Base-by-base conservation (phyloP, 495 filamentous ascomycete genomes). In the Trichoderma parareesei region DNA sequence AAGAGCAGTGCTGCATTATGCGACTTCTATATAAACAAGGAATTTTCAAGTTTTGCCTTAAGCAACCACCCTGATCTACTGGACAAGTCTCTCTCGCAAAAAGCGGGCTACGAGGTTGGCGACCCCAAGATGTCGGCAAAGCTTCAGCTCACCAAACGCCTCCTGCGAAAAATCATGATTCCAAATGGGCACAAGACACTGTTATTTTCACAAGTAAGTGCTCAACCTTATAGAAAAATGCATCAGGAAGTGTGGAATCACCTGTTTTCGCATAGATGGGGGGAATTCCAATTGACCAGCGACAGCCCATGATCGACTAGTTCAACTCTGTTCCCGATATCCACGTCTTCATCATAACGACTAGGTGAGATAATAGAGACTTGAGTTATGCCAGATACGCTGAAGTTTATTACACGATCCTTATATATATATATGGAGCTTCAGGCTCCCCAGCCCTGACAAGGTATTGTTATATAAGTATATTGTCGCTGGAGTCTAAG, bases 41-140 rank as follows among this genome's bases (percentile, higher is more conserved):
- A n/a, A n/a, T n/a, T n/a, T n/a, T n/a, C n/a, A n/a, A n/a, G n/a
- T n/a, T n/a, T n/a, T n/a, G n/a, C n/a, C n/a, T n/a, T n/a, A n/a
- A n/a, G 94, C 77, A 98, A 98, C 70, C 94, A 98, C 69, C 93
- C 94, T 1, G 93, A 98, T 73, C 79, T 98, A 4, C 77, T 86
- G 4, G 86, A 92, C 64, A 88, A 90, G 48, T 65, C 60, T 40
- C 69, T 87, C 40, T 85, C 82, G 37, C 71, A 74, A n/a, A 85
- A 88, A 63, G 66, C 78, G 0, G 81, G 77, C 14, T 89, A 90
- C 65, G 79, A 84, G 55, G 98, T 93, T 77, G 94, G 94, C 35
- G 82, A 79, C 64, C 77, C 80, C 2, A 77, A 73, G 20, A 89
- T 91, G 69, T 97, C 92, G 2, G 93, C 93, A 27, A 98, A 98